Conservation (phyloP, 1,284 basidiomycete genomes). For the Trichosporon faecale region DNA sequence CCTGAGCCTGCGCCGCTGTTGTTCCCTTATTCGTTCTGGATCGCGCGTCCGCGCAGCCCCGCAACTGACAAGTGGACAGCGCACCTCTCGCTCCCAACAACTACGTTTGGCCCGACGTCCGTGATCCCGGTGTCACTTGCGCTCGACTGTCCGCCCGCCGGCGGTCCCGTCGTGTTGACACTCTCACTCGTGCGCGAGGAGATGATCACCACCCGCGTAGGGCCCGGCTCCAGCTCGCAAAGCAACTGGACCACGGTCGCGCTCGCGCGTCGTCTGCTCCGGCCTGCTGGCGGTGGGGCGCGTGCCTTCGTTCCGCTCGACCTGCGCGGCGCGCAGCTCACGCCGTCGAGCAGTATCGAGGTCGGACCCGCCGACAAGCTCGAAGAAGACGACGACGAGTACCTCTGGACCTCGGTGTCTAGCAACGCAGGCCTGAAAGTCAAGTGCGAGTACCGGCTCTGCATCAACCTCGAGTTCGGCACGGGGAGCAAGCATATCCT, state of each 20-base stretch:
- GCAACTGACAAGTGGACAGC: slow-evolving; percentile 32
- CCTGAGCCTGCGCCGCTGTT: background rate
- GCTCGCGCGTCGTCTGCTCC: background rate
- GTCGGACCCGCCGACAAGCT: slow-evolving; percentile 16
- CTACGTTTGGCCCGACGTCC: slow-evolving; percentile 45
- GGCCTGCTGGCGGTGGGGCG: no score
- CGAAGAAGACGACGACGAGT: slow-evolving; percentile 34
- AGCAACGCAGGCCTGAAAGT: background rate
- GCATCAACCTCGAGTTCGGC: background rate
- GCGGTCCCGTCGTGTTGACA: slow-evolving; percentile 27
- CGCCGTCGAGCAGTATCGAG: background rate
- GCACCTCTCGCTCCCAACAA: slow-evolving; percentile 35
- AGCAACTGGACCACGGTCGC: background rate
- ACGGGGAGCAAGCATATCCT: slow-evolving; percentile 43
- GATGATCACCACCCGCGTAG: slow-evolving; percentile 4
- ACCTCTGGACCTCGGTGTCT: slow-evolving; percentile 24
- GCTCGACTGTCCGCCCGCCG: slow-evolving; percentile 28
- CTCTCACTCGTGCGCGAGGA: slow-evolving; percentile 26
- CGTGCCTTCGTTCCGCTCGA: background rate
- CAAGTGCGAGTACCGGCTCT: background rate
- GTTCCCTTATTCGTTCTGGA: background rate
- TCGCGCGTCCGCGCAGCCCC: background rate
- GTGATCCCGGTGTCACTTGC: slow-evolving; percentile 37
- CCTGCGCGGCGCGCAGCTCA: slow-evolving; percentile 1
- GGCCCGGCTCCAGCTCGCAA: background rate